Base-by-base conservation (phyloP, 1,284 basidiomycete species). In the Cutaneotrichosporon sp. region DNA sequence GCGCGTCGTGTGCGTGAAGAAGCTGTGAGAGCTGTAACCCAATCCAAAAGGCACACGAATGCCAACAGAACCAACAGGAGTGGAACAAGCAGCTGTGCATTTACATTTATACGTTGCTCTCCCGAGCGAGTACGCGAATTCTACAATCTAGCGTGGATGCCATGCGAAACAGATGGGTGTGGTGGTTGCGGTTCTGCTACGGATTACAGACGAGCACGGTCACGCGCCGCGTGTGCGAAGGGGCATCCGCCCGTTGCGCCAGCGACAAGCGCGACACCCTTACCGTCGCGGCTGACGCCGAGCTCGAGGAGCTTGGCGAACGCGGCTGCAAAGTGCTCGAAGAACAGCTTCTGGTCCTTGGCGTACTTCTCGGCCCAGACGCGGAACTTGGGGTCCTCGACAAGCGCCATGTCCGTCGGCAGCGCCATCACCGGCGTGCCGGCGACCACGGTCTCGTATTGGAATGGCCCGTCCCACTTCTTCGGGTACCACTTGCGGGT, bases 361-460 rank as follows among this genome's bases (percentile, higher is more conserved):
- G 80, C 79, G 67, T 77, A 76, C 51, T 72, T 72, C 51, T 76
- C 71, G 8, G 78, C 77, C 68, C 70, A 78, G 22, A 62, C 50
- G 25, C 64, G 62, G 67, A 79, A 76, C 51, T 67, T 56, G 14
- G 62, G 47, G 55, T 78, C 76, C 54, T 75, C 66, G 33, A 76
- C 65, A 26, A 77, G 64, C 5, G 75, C 75, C 61, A 76, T 74
- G 60, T 77, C 75, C 25, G 76, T 77, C n/a, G 79, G 79, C 5
- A 81, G 73, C 77, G 81, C 79, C 79, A 81, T 81, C 29, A 81
- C 68, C 45, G 77, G 75, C 51, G 74, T 72, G 20, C 77, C 77
- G 6, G 75, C 72, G 9, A 75, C 71, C 1, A 68, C 70, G 31
- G 77, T 75, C 55, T 74, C 71, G 50, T 69, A 75, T 65, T 79